Evolutionary conservation across 225 moss, liverwort and hornwort genomes (phyloP).

Genomic region (Rhytidiadelphus loreus): DNA sequence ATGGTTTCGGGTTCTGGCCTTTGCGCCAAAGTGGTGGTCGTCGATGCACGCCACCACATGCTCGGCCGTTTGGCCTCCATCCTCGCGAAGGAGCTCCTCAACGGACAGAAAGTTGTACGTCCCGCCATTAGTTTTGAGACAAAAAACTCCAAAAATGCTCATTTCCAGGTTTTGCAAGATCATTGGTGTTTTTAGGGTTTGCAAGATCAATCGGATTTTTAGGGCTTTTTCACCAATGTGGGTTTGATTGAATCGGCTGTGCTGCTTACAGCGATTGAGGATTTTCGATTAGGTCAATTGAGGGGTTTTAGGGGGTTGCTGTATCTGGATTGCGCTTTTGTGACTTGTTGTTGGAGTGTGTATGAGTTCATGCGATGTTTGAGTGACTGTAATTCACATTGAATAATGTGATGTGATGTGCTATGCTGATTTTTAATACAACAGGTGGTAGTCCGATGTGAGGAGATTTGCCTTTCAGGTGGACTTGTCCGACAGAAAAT

Average conservation of each 20-base stretch:
- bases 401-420: not conserved
- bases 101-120: constrained; percentile 80
- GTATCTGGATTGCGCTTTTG: not conserved
- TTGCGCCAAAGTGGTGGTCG: constrained; percentile 80
- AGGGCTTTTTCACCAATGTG: not conserved
- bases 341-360: not conserved
- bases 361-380: not conserved
- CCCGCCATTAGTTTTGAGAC: not conserved
- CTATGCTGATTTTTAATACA: not conserved
- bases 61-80: constrained; percentile 87
- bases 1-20: constrained; percentile 92
- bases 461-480: constrained; percentile 84
- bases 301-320: not conserved
- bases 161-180: not conserved
- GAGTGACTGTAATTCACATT: not conserved
- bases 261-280: not conserved
- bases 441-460: constrained; percentile 70
- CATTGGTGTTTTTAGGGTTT: not conserved
- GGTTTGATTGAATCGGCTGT: not conserved
- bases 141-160: not conserved
- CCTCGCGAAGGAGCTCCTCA: constrained; percentile 84
- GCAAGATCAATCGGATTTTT: not conserved
- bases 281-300: not conserved
- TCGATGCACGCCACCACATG: constrained; percentile 97
- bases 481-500: constrained; percentile 91